A percentile compares a stretch with the other conserved stretches of the same genome.
phyloP scores from a whole-genome alignment of 768 basidiomycete species.

The Megacollybia marginata region DNA sequence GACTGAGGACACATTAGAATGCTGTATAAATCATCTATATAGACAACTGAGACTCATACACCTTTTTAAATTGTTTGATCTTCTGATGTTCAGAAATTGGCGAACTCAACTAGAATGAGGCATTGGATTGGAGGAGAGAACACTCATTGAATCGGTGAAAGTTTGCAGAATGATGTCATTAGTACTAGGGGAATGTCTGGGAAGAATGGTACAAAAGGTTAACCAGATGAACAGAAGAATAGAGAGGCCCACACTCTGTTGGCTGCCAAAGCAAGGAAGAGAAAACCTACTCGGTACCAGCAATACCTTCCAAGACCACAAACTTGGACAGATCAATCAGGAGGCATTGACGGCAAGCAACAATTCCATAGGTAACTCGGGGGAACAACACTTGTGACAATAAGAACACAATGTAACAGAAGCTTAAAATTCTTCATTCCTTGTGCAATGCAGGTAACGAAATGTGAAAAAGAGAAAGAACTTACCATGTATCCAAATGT shows the following conservation, averaged over 20 bases:
- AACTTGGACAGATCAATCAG: constrained; percentile 89
- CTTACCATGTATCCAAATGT: constrained; percentile 94
- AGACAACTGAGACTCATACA: constrained; percentile 92
- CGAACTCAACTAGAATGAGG: constrained; percentile 89
- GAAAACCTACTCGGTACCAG: constrained; percentile 75
- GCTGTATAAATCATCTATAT: too few species aligned
- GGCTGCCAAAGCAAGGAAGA: constrained; percentile 3
- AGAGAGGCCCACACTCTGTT: constrained; percentile 49
- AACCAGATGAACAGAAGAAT: too few species aligned
- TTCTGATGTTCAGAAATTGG: constrained; percentile 85
- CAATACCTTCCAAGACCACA: constrained; percentile 91
- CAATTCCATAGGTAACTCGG: constrained; percentile 98
- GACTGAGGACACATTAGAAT: too few species aligned
- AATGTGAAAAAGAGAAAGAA: background rate
- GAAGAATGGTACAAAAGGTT: too few species aligned
- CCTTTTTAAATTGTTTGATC: constrained; percentile 88
- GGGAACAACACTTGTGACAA: constrained; percentile 96
- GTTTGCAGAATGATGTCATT: too few species aligned
- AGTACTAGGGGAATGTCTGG: too few species aligned
- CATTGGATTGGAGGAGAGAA: too few species aligned
- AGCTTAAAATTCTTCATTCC: constrained; percentile 93
- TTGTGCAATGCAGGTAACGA: constrained; percentile 58
- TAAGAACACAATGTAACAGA: constrained; percentile 89
- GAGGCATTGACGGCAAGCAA: constrained; percentile 94
- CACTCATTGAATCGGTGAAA: too few species aligned